Evolutionary conservation across 176 grass and related monocot species (phyloP), one percentile per base, ranked within the genome.

Genomic region (Tillandsia fasciculata): DNA sequence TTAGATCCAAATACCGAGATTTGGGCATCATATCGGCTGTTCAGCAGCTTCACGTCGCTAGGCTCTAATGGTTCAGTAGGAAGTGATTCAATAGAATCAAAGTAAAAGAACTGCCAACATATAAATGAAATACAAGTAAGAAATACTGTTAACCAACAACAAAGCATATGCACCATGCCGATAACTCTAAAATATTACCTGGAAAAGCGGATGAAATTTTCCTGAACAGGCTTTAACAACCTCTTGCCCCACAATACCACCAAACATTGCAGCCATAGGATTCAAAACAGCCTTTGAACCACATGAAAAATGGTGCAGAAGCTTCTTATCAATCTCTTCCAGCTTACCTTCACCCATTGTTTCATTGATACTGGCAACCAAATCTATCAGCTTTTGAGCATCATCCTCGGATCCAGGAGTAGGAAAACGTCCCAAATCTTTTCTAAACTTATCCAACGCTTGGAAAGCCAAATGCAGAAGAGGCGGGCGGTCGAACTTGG

Each of bases 211-310:
- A 77, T 91, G 91, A 64, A 96, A 96, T 83, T 96, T 96, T 52
- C 91, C 85, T 42, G 91, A 96, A 72, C 91, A 96, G 12, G 88
- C 91, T 78, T 96, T 91, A 48, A 96, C 88, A 68, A 96, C 78
- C 63, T 96, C 91, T 80, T 96, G 91, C 3, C 88, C 91, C 20
- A 96, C 91, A 75, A 96, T 88, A 64, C 91, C 91, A 18, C 88
- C 87, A 82, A 96, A 91, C 77, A 96, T 83, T 83, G 88, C 88
- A 65, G 91, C 85, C 91, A 96, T 91, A 28, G 88, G 91, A 77
- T 96, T 96, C 78, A 96, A 78, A 83, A 91, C 74, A 66, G 92
- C 85, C 70, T 67, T 80, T 64, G 92, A 91, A 68, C 88, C 92
- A 80, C 75, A 74, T 72, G 88, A 67, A 15, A 96, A 91, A 86